A percentile compares a stretch with the other conserved stretches of the same genome.
phyloP scores from a whole-genome alignment of 1,139 yeast genomes.

The Pichia sp. region DNA sequence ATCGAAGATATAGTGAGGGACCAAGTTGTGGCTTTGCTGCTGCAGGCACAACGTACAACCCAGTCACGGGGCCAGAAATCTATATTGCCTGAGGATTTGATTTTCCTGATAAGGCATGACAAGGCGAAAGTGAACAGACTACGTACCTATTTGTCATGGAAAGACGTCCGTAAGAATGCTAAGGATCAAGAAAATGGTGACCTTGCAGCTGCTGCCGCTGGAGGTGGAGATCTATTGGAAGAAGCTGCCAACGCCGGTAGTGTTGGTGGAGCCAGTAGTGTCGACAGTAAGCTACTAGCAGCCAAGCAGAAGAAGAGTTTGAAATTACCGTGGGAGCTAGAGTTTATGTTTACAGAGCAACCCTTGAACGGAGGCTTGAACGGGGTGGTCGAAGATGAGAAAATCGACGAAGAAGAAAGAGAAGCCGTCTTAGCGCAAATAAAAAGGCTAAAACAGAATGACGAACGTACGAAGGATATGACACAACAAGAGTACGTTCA shows the following conservation, averaged over 20 bases:
- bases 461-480: conserved; percentile 89
- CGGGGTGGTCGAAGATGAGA: conserved; percentile 46
- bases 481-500: conserved; percentile 96
- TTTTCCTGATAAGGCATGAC: conserved; percentile 87
- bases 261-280: conserved; percentile 36
- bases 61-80: conserved; percentile 76
- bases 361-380: conserved; percentile 69
- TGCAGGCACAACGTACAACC: conserved; percentile 78
- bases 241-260: conserved; percentile 41
- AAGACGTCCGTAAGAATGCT: conserved; percentile 95
- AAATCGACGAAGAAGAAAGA: conserved; percentile 77
- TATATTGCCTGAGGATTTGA: conserved; percentile 88
- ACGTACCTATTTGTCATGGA: conserved; percentile 91
- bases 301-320: conserved; percentile 73
- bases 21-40: conserved; percentile 82
- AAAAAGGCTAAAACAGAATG: conserved; percentile 86
- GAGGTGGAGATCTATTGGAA: conserved; percentile 49
- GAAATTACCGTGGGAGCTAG: conserved; percentile 91
- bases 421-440: conserved; percentile 88
- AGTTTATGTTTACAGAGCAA: conserved; percentile 89
- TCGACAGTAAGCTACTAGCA: conserved; percentile 55
- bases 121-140: conserved; percentile 89
- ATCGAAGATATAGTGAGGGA: conserved; percentile 94
- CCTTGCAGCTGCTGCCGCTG: conserved; percentile 46
- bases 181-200: conserved; percentile 91